phyloP scores from a whole-genome alignment of 1,284 basidiomycete genomes.

The Neotropicomus parvogracilis region DNA sequence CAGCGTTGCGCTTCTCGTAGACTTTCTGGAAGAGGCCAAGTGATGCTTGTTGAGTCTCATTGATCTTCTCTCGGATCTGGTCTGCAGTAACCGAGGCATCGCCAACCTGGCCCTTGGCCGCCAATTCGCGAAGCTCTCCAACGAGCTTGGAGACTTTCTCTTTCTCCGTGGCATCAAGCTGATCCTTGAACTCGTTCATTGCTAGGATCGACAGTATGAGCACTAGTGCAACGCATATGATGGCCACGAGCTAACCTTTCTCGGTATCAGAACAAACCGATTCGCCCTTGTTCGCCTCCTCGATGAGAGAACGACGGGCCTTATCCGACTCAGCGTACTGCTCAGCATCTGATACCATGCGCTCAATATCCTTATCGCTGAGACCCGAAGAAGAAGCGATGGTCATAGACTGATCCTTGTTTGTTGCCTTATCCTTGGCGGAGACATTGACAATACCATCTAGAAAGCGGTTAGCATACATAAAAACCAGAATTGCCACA shows the following conservation, averaged over 20 bases:
- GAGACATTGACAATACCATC: constrained; percentile 97
- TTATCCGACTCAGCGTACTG: constrained; percentile 91
- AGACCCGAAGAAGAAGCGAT: constrained; percentile 97
- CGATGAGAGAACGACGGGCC: constrained; percentile 83
- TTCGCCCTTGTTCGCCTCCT: constrained; percentile 97
- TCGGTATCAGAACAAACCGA: constrained; percentile 94
- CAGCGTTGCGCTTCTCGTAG: constrained; percentile 87
- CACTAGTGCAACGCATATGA: neutral
- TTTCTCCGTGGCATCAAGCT: constrained; percentile 88
- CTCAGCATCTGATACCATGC: constrained; percentile 95
- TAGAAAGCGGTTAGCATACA: constrained; percentile 21
- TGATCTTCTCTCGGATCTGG: constrained; percentile 88
- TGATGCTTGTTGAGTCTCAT: constrained; percentile 94
- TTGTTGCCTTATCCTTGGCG: constrained; percentile 88
- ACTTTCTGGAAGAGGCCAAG: constrained; percentile 98
- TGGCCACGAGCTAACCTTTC: constrained; percentile 60
- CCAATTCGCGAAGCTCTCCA: constrained; percentile 84
- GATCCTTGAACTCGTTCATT: constrained; percentile 96
- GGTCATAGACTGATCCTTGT: constrained; percentile 88
- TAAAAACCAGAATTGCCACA: neutral
- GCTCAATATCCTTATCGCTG: constrained; percentile 94
- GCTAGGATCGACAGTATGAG: constrained; percentile 44
- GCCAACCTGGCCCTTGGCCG: constrained; percentile 86
- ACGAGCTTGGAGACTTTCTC: constrained; percentile 90
- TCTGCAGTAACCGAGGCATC: constrained; percentile 83